phyloP scores from a whole-genome alignment of 2,329 filamentous ascomycete genomes.

The Rhynchosporium graminicola region DNA sequence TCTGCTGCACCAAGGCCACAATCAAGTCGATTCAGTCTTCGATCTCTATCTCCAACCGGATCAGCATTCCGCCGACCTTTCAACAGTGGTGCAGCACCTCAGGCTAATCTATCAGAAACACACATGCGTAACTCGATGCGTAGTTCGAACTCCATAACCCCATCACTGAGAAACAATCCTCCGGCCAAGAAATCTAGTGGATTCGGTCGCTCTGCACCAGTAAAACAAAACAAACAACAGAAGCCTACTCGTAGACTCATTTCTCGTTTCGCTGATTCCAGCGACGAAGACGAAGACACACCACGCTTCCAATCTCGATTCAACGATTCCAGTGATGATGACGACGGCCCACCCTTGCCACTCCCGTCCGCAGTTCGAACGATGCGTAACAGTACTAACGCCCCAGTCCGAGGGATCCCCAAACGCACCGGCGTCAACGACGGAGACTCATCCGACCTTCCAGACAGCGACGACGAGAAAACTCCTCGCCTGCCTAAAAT shows the following conservation, averaged over 20 bases:
- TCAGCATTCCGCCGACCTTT: slow-evolving; percentile 48
- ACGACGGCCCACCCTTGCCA: slow-evolving; percentile 29
- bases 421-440: slow-evolving; percentile 50
- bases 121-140: slow-evolving; percentile 44
- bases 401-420: slow-evolving; percentile 52
- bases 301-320: slow-evolving; percentile 52
- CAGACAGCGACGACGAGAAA: slow-evolving; percentile 59
- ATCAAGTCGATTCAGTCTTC: slow-evolving; percentile 67
- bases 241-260: slow-evolving; percentile 23
- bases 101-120: slow-evolving; percentile 46
- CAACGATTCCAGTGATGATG: slow-evolving; percentile 64
- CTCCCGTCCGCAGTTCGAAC: slow-evolving; percentile 22
- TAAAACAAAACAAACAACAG: slow-evolving; percentile 22
- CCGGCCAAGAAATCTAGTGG: slow-evolving; percentile 23
- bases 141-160: slow-evolving; percentile 42
- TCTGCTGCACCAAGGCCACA: slow-evolving; percentile 39
- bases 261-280: slow-evolving; percentile 41
- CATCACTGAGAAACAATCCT: slow-evolving; percentile 28
- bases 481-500: slow-evolving; percentile 33
- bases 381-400: slow-evolving; percentile 24
- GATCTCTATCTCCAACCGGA: slow-evolving; percentile 68
- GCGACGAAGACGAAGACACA: slow-evolving; percentile 39
- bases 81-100: slow-evolving; percentile 45
- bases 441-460: slow-evolving; percentile 60
- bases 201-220: slow-evolving; percentile 32